Percentiles rank a stretch among this genome's conserved stretches.
phyloP scores from a whole-genome alignment of 140 eudicot species.

The Ambrosia hybrid region DNA sequence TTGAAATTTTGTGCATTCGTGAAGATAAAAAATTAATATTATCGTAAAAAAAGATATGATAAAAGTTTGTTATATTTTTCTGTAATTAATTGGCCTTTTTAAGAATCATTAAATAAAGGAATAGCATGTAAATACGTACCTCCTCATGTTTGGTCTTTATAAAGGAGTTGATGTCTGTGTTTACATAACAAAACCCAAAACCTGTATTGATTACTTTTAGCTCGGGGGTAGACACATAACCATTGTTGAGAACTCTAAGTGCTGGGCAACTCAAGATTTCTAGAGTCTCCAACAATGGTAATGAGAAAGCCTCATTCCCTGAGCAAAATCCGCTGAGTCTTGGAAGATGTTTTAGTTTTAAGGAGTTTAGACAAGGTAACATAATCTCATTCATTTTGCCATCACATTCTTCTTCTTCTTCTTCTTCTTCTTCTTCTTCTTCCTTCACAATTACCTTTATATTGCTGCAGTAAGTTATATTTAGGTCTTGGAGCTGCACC shows the following conservation, averaged over 20 bases:
- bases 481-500: not conserved
- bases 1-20: too few relatives aligned
- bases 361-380: not conserved
- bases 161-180: too few relatives aligned
- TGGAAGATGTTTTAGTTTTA: not conserved
- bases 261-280: not conserved
- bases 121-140: too few relatives aligned
- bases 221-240: not conserved
- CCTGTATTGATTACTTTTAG: too few relatives aligned
- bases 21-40: too few relatives aligned
- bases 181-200: too few relatives aligned
- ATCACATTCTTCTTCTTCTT: not conserved
- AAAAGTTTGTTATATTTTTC: too few relatives aligned
- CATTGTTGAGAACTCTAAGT: not conserved
- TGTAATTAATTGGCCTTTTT: too few relatives aligned
- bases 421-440: not conserved
- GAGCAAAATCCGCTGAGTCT: not conserved
- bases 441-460: not conserved
- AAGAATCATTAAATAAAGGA: too few relatives aligned
- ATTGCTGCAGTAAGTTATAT: not conserved
- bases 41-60: too few relatives aligned
- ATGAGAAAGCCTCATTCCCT: not conserved
- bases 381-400: not conserved
- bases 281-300: not conserved
- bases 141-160: too few relatives aligned